These are phyloP conservation scores for Hanseniaspora uvarum DNA, from an alignment of 1,139 yeast genomes.

Conservation along the genomic window DNA sequence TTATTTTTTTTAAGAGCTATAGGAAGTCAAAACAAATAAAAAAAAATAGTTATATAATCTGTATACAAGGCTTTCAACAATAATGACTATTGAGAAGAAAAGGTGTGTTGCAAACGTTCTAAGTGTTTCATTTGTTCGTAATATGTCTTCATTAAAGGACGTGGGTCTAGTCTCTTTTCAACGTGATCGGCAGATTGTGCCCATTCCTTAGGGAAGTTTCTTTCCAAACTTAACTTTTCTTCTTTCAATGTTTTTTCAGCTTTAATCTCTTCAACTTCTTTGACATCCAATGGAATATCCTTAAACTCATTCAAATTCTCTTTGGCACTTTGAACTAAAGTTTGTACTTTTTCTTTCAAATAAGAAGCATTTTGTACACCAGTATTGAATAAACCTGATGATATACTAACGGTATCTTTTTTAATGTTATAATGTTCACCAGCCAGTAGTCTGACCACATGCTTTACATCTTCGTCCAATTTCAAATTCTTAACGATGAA, in stretches of 20 bases:
- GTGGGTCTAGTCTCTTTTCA: slow-evolving; percentile 27
- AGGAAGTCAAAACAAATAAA: background rate
- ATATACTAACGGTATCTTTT: slow-evolving; percentile 50
- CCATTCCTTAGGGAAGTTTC: slow-evolving; percentile 74
- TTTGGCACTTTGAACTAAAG: slow-evolving; percentile 55
- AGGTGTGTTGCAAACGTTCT: slow-evolving; percentile 15
- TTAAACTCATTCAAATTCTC: slow-evolving; percentile 52
- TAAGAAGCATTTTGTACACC: slow-evolving; percentile 79
- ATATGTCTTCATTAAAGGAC: slow-evolving; percentile 20
- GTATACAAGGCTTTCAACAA: background rate
- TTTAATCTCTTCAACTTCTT: slow-evolving; percentile 36
- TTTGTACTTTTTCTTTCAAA: slow-evolving; percentile 53
- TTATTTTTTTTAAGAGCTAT: background rate
- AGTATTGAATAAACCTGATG: slow-evolving; percentile 54
- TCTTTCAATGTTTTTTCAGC: slow-evolving; percentile 27
- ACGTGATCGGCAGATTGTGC: slow-evolving; percentile 65
- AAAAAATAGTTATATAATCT: background rate
- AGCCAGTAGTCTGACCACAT: slow-evolving; percentile 68
- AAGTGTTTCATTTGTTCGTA: slow-evolving; percentile 14
- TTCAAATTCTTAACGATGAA: slow-evolving; percentile 41
- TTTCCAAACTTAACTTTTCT: slow-evolving; percentile 26
- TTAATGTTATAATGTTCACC: slow-evolving; percentile 65
- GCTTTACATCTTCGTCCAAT: slow-evolving; percentile 45
- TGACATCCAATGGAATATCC: slow-evolving; percentile 68
- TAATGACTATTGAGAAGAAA: background rate